Base-by-base conservation (phyloP, 2,329 filamentous ascomycete species). In the Colletotrichum eleusines region DNA sequence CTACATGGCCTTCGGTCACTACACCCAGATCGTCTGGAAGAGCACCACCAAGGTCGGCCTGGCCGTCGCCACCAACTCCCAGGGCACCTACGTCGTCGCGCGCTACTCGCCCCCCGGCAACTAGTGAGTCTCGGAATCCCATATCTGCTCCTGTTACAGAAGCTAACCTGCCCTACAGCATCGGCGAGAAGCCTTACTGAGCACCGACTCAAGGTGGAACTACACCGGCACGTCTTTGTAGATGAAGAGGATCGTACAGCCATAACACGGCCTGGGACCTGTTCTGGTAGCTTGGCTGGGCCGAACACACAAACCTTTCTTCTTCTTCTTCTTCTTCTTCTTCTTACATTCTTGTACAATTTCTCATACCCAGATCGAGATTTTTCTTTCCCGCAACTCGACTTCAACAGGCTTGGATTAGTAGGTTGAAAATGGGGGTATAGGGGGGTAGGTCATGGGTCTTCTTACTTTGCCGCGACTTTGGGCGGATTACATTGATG, bases 61-160 rank as follows among this genome's bases (percentile, higher is more conserved):
- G 31, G 78, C 78, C 5, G 61, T 75, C 2, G 77, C 76, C 2
- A 75, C 65, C 26, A 73, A 76, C 14, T 61, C 73, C 16, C 76
- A 76, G 20, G 79, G 80, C 5, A 72, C 70, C 55, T 81, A 77
- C 63, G 77, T 77, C 0, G 80, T 81, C 33, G 80, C 75, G 26
- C 76, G 80, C 42, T 81, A 81, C 69, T 76, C 76, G 4, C 75
- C 76, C 3, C 74, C 80, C 0, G 80, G 80, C 6, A 81, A 81
- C 63, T 63, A 74, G 74, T 75, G 51, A 73, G 74, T 71, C 48
- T 40, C 55, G 7, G 11, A 33, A 31, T 12, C 31, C 12, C 18
- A 7, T 16, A 18, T n/a, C 14, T 1, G 23, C 1, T 6, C 48
- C 23, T 4, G 20, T 12, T 1, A 11, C 20, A 46, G 12, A 3